Evolutionary conservation across 2,329 filamentous ascomycete genomes (phyloP), one percentile per base, ranked within the genome.

Genomic region (Cryphonectria radicalis): DNA sequence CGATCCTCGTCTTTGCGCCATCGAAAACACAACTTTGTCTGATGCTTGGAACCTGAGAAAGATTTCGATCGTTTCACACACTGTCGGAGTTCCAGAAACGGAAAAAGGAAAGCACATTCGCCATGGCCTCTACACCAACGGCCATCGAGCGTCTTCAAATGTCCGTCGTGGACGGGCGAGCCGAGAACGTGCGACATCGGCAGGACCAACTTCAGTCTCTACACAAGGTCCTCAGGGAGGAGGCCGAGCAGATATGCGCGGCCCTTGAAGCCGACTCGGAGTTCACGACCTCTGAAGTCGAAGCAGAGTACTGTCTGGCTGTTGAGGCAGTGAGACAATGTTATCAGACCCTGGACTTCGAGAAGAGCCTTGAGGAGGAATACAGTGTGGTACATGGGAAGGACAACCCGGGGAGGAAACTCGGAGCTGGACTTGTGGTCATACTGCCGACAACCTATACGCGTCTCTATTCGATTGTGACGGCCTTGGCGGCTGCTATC

Each of bases 121-220:
- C 40, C n/a, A 72, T 72, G 70, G 68, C 68, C 37, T 65, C 69
- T 40, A 59, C 59, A 14, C 5, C 46, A 70, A 64, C 68, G 57
- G 76, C 74, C 37, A 70, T 78, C 17, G 75, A 77, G 50, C 78
- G 79, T 8, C 74, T 84, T 14, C 66, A 78, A 46, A 75, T 77
- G n/a, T 76, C 81, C 37, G 76, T 78, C 46, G 74, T 80, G 22
- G 82, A 84, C 72, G 81, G 81, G 46, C 79, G 81, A 3, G 76
- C 79, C 2, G 76, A 80, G 22, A 82, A 81, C 70, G 77, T 79
- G 35, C 76, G 79, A 22, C 82, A 80, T 73, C 79, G 80, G 2
- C 82, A 83, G 68, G 72, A 76, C 5, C 81, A 83, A 72, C 80
- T 84, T 32, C 77, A 78, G 59, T 74, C 73, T 11, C 76, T 84